Conservation (phyloP, 2,329 filamentous ascomycete species). For the Chaetomium strumarium region DNA sequence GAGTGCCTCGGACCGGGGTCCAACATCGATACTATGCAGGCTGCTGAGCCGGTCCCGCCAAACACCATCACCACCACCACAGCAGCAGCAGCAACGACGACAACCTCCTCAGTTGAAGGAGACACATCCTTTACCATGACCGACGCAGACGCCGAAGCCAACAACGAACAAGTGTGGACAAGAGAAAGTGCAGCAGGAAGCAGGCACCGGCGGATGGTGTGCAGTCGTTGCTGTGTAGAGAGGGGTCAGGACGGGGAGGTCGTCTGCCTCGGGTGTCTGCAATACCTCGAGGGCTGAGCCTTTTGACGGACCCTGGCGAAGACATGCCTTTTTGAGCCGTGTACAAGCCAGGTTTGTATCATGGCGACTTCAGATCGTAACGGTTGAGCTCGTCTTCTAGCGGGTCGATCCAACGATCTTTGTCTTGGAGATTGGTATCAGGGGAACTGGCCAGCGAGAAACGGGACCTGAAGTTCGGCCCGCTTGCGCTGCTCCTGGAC, state of each 20-base stretch:
- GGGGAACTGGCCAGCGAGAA: too few relatives aligned
- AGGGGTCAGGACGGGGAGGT: slow-evolving; percentile 58
- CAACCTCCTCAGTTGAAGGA: slow-evolving; percentile 25
- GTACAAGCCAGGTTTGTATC: too few relatives aligned
- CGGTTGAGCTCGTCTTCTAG: too few relatives aligned
- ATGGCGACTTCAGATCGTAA: too few relatives aligned
- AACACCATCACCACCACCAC: too few relatives aligned
- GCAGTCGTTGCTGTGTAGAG: slow-evolving; percentile 64
- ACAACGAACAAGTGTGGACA: slow-evolving; percentile 31
- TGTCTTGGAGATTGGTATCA: too few relatives aligned
- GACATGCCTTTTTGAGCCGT: too few relatives aligned
- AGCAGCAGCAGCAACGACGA: too few relatives aligned
- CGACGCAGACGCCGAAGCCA: slow-evolving; percentile 37
- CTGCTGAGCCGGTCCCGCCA: not conserved
- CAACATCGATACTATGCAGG: not conserved
- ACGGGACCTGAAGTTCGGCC: too few relatives aligned
- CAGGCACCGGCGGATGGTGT: slow-evolving; percentile 51
- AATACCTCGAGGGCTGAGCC: slow-evolving; percentile 25
- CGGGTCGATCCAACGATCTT: too few relatives aligned
- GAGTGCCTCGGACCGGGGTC: slow-evolving; percentile 50
- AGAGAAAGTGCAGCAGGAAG: slow-evolving; percentile 30
- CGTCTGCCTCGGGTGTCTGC: slow-evolving; percentile 58
- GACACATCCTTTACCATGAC: slow-evolving; percentile 44
- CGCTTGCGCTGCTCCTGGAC: too few relatives aligned
- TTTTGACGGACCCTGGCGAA: too few relatives aligned